Evolutionary conservation across 176 grass and related monocot genomes (phyloP), one percentile per base, ranked within the genome.

Genomic region (Avena atlantica): DNA sequence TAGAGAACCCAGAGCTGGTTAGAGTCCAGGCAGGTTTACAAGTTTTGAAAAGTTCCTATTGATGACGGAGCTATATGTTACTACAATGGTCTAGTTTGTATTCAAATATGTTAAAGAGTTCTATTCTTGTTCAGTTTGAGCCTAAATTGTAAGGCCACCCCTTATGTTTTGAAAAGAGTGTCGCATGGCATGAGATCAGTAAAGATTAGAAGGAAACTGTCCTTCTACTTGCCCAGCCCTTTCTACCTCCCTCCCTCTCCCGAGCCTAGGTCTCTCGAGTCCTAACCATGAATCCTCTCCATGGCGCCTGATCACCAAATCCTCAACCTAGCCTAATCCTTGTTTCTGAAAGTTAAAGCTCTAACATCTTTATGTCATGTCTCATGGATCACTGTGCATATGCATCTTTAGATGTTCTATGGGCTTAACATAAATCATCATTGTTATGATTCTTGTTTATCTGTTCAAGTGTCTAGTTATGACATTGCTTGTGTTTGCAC

Each of bases 401-500:
- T 83, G 15, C 5, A 11, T 62, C 15, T 78, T 85, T 51, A 21
- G 47, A 59, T 76, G 12, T 11, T 0, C 1, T 64, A 65, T 61
- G 44, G 29, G 31, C 79, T 73, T 74, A 85, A 66, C 31, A 44
- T 9, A 74, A 8, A 8, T 58, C 15, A 17, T 50, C 57, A 11
- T 63, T 36, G 23, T 81, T 45, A 23, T 20, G n/a, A 66, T 69
- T 76, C 8, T 62, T 85, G 2, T 42, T 64, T 29, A 17, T 85
- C 51, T 67, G 8, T 77, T 80, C 51, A 21, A 65, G 12, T 83
- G 66, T 68, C 44, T 76, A 47, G 3, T 66, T 81, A 31, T 85
- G 34, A 79, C 5, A 57, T 80, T 50, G 2, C 49, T 53, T 89
- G 24, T 36, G 71, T 77, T 86, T 89, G 44, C 20, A 77, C n/a